Evolutionary conservation across 2,329 filamentous ascomycete genomes (phyloP), one percentile per base, ranked within the genome.

Genomic region (Didymella sp.): DNA sequence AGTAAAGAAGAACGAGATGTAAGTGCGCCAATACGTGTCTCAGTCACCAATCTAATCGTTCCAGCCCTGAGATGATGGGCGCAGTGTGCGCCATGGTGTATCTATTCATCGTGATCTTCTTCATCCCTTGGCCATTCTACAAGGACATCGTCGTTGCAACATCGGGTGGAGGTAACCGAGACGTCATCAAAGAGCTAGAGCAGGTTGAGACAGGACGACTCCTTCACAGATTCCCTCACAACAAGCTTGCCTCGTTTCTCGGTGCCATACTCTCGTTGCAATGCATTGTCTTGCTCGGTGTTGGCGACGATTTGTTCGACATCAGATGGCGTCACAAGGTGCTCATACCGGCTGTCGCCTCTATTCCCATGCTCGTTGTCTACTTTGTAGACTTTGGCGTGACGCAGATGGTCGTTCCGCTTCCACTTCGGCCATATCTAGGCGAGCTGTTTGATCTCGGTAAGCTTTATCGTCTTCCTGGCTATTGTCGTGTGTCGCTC

Each of bases 331-430:
- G 95, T 51, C 94, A 99, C 84, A 99, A 99, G 81, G 92, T 97
- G 79, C 90, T 97, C 81, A 97, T 99, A 68, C 95, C 95, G 6
- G 95, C 92, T 56, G 90, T 99, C 68, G 93, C 93, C 55, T 89
- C 92, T 43, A 91, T 98, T 58, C 95, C 95, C 15, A 89, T 98
- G 77, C 87, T 99, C 11, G 91, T 96, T 61, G 90, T 99, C 68
- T 99, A 99, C 83, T 96, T 96, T 80, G 92, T 98, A 76, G 94
- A 98, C 78, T 99, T 98, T 76, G 94, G 92, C 63, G 94, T 99
- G 61, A 99, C 95, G 12, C 91, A 93, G 54, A 91, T 99, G 71
- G 92, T 98, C 37, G 88, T 99, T 7, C 95, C 95, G 6, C 85
- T 92, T 27, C 89, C 91, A 46, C 84, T 99, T 17, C 89, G 93